Evolutionary conservation across 2,329 filamentous ascomycete species (phyloP).

Genomic region (Ophiostoma ulmi): DNA sequence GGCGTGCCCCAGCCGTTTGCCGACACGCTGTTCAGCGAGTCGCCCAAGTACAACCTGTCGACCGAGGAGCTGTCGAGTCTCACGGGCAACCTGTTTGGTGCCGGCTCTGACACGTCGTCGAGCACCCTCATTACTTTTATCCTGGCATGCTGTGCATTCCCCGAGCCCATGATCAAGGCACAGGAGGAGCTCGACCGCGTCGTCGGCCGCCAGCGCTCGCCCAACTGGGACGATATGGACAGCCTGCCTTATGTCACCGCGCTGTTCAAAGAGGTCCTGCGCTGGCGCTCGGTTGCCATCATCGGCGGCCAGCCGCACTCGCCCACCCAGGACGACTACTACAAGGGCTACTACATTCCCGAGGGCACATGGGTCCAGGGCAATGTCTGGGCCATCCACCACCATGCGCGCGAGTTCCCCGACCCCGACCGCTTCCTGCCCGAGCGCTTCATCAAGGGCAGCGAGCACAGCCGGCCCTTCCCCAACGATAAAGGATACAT

Average conservation of each 20-base stretch:
- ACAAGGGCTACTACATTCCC: slow-evolving; percentile 47
- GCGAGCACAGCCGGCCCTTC: slow-evolving; percentile 41
- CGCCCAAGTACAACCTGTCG: slow-evolving; percentile 42
- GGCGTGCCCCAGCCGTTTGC: slow-evolving; percentile 38
- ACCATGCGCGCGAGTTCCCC: slow-evolving; percentile 44
- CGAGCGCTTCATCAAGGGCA: slow-evolving; percentile 38
- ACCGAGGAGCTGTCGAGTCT: slow-evolving; percentile 43
- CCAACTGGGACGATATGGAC: slow-evolving; percentile 44
- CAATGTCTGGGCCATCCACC: slow-evolving; percentile 49
- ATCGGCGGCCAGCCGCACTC: slow-evolving; percentile 49
- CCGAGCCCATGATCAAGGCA: slow-evolving; percentile 43
- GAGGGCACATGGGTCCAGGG: slow-evolving; percentile 46
- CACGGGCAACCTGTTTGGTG: slow-evolving; percentile 46
- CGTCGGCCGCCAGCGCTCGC: slow-evolving; percentile 44
- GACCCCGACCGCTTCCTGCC: slow-evolving; percentile 44
- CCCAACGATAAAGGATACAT: slow-evolving; percentile 48
- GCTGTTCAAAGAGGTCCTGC: slow-evolving; percentile 51
- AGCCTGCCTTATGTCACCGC: slow-evolving; percentile 50
- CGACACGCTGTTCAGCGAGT: slow-evolving; percentile 45
- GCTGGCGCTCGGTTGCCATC: slow-evolving; percentile 51
- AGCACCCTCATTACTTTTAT: slow-evolving; percentile 45
- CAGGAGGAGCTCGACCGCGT: slow-evolving; percentile 50
- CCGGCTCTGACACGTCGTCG: slow-evolving; percentile 47
- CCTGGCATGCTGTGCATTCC: slow-evolving; percentile 47
- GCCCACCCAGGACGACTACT: slow-evolving; percentile 44